phyloP scores from a whole-genome alignment of 352 stramenopile genomes.

The Peronosclerospora sorghi region DNA sequence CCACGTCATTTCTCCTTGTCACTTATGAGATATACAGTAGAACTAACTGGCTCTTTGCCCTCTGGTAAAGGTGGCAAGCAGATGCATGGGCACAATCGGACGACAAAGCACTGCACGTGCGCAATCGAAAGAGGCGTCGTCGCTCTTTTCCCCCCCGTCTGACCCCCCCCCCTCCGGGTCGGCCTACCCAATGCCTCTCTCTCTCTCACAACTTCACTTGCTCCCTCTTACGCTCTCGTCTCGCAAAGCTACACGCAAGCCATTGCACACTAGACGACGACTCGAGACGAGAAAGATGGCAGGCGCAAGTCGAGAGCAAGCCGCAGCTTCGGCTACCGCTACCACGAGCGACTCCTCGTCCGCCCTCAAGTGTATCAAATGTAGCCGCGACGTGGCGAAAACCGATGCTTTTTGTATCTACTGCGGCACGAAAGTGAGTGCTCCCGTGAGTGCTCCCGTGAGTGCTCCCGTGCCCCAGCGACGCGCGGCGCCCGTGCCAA shows the following conservation, averaged over 20 bases:
- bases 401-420: conserved; percentile 82
- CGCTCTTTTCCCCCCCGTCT: conserved; percentile 9
- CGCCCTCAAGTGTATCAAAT: conserved; percentile 62
- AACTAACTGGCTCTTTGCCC: conserved; percentile 12
- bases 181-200: background rate
- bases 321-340: conserved; percentile 19
- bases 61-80: conserved; percentile 14
- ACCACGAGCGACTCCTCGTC: conserved; percentile 3
- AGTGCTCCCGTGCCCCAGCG: conserved; percentile 10
- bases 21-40: too few relatives aligned
- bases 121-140: conserved; percentile 3
- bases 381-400: conserved; percentile 55
- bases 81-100: conserved; percentile 10
- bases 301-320: conserved; percentile 58
- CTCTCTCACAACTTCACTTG: conserved; percentile 38
- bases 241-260: background rate
- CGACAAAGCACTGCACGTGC: conserved; percentile 13
- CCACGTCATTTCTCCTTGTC: too few relatives aligned
- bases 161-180: background rate
- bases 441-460: conserved; percentile 39
- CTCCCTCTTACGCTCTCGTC: conserved; percentile 28
- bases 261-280: background rate
- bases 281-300: conserved; percentile 44
- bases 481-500: background rate
- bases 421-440: conserved; percentile 74